Percentiles rank a stretch among this genome's conserved stretches.
These are phyloP conservation scores for Mariannaea elegans DNA, from an alignment of 2,329 filamentous ascomycete species.

Conservation along the genomic window DNA sequence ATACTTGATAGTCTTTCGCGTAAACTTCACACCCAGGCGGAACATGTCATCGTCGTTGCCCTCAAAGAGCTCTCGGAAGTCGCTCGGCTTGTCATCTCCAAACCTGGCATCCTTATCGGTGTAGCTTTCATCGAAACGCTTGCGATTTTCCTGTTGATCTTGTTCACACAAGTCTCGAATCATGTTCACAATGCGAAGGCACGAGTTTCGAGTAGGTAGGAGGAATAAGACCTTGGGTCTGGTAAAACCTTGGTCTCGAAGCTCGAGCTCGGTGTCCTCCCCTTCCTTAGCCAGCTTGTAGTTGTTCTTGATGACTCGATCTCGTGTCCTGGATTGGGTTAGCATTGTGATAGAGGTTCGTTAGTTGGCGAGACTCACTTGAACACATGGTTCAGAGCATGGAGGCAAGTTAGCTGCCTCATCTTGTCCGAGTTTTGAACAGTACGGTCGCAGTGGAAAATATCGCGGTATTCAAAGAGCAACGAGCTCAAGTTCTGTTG, in stretches of 20 bases:
- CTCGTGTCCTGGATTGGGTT: constrained; percentile 70
- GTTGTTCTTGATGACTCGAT: constrained; percentile 93
- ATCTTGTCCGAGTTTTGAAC: constrained; percentile 73
- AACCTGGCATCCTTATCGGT: constrained; percentile 71
- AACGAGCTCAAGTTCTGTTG: constrained; percentile 74
- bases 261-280: constrained; percentile 71
- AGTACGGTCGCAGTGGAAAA: constrained; percentile 79
- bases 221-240: constrained; percentile 92
- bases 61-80: constrained; percentile 89
- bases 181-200: constrained; percentile 78
- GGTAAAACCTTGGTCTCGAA: constrained; percentile 94
- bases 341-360: constrained; percentile 15
- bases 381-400: constrained; percentile 90
- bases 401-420: constrained; percentile 78
- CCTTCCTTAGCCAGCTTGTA: constrained; percentile 76
- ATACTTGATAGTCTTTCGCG: constrained; percentile 92
- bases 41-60: constrained; percentile 99
- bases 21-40: constrained; percentile 94
- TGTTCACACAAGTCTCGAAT: constrained; percentile 81
- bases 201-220: constrained; percentile 87
- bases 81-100: constrained; percentile 78
- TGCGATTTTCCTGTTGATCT: constrained; percentile 94
- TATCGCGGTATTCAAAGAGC: constrained; percentile 84
- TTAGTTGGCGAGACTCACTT: constrained; percentile 62
- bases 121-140: constrained; percentile 89